Evolutionary conservation across 345 rosid genomes (phyloP), one percentile per base, ranked within the genome.

Genomic region (Ricinus communis): DNA sequence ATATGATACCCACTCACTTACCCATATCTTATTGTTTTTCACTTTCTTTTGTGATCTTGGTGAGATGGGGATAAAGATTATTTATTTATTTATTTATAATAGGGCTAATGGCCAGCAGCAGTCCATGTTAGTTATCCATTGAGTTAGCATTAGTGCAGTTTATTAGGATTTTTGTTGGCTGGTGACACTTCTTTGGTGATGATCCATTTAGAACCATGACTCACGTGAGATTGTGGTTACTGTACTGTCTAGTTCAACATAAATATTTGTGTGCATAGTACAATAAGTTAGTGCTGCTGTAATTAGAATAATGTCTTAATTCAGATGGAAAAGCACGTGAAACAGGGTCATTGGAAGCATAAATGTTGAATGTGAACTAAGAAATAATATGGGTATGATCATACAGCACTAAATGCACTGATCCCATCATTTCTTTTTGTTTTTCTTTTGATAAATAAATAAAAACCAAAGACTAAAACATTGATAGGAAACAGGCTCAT

Each of bases 1-100:
- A 16, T 50, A 18, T 71, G 68, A 62, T 65, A 54, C 33, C 55
- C 76, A 64, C 57, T 43, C 2, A 16, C 38, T 33, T 33, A n/a
- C 41, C 31, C 60, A 24, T 45, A 54, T 27, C 27, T 43, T 55
- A 30, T 28, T 55, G 38, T 4, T 64, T 43, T 38, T 27, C 5
- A 2, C 1, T 28, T 56, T 56, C 1, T 49, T 36, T 9, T 16
- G 0, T 38, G 46, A 31, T 45, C 14, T 58, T 45, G 7, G 2
- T 46, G 5, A n/a, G n/a, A n/a, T n/a, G n/a, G n/a, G n/a, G n/a
- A n/a, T n/a, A n/a, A n/a, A n/a, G n/a, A n/a, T n/a, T 57, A 69
- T 49, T 70, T 33, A 14, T 49, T 38, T 60, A n/a, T 21, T 62
- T 41, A 62, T 62, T 43, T 21, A 71, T 9, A 21, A 12, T 6